phyloP scores from a whole-genome alignment of 2,329 filamentous ascomycete species.

The Colletotrichum tanaceti region DNA sequence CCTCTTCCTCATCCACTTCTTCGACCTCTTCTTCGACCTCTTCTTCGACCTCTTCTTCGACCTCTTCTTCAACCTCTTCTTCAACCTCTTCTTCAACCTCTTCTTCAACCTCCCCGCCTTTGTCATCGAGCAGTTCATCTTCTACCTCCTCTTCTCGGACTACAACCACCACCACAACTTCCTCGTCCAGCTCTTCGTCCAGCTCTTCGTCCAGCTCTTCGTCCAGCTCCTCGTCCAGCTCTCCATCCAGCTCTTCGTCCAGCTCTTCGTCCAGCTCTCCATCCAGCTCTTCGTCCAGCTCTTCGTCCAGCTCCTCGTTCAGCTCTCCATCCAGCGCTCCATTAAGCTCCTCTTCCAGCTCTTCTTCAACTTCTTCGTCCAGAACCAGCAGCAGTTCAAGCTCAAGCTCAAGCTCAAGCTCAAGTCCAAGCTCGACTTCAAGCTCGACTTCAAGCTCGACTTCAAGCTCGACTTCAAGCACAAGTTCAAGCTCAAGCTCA shows the following conservation, averaged over 20 bases:
- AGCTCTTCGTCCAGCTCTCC: too few species aligned
- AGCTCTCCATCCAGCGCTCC: too few species aligned
- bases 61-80: not conserved
- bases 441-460: not conserved
- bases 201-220: not conserved
- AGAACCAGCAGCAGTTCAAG: not conserved
- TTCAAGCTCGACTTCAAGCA: too few species aligned
- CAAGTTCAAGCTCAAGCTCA: not conserved
- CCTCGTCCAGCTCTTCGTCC: not conserved
- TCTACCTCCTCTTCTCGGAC: not conserved
- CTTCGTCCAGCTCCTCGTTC: not conserved
- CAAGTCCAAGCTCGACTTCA: not conserved
- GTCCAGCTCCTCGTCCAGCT: not conserved
- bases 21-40: too few species aligned
- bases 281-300: not conserved
- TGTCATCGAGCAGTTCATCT: not conserved
- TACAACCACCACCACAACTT: not conserved
- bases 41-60: too few species aligned
- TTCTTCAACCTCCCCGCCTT: not conserved
- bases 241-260: not conserved
- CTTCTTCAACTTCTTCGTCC: not conserved
- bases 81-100: constrained; percentile 6
- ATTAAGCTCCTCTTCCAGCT: not conserved
- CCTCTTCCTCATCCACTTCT: too few species aligned
- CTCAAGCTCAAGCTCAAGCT: not conserved